Evolutionary conservation across 2,329 filamentous ascomycete species (phyloP), one percentile per base, ranked within the genome.

Genomic region (Leptosphaerulina australis): DNA sequence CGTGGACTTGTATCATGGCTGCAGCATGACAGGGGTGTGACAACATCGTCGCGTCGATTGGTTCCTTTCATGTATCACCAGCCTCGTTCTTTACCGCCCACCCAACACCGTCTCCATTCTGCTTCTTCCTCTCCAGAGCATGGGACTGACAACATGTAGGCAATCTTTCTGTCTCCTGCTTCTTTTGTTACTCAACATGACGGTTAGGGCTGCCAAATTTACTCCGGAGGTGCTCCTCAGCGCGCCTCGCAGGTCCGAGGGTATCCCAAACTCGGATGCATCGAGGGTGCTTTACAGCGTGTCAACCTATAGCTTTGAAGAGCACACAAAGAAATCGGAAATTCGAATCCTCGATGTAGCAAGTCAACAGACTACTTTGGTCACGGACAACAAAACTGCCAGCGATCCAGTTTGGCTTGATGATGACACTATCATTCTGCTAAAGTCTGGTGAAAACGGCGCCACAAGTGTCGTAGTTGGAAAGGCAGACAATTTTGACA

Each of bases 291-390:
- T 91, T 21, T 91, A 87, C 66, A 84, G 84, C 31, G 82, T 85
- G 12, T 89, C 88, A 0, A 84, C 86, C 1, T 96, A 96, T 72
- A 92, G 85, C 4, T 96, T 96, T 71, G 79, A 88, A 29, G 80
- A 83, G 0, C 90, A 95, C 68, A 79, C 80, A 36, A 88, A 87
- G 67, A 82, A 80, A 4, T 80, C 78, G 52, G 86, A 91, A 74
- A 86, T 88, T 59, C 83, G 86, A 14, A 72, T 93, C 20, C 76
- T 96, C 30, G 85, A 93, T 60, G 79, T 91, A 50, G 76, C 81
- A 35, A 83, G 82, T 6, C 86, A 87, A 25, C 79, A 87, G 40
- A 86, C 86, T 3, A 83, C 79, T 3, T 72, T 86, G 10, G 77
- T 96, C 9, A 87, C 84, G 36, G 81, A 87, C 43, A 83, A 89